Percentiles rank a stretch among this genome's conserved stretches.
phyloP scores from a whole-genome alignment of 257 asterid genomes.

The Przewalskia tangutica region DNA sequence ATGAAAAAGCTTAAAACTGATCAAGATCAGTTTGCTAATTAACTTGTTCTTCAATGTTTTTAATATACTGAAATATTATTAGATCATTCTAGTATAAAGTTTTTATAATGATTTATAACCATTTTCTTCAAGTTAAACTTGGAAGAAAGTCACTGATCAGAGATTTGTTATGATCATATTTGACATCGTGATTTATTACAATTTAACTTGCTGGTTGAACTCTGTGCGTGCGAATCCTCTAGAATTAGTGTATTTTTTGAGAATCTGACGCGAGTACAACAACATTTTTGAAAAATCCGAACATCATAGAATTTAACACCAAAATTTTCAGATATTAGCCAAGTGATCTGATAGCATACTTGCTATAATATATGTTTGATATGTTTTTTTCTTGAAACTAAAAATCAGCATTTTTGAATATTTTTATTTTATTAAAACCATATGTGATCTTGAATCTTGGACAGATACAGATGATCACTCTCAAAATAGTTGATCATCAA shows the following conservation, averaged over 20 bases:
- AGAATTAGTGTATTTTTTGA: not conserved
- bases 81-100: not conserved
- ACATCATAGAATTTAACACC: not conserved
- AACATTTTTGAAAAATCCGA: not conserved
- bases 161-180: not conserved
- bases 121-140: no score
- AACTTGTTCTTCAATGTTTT: not conserved
- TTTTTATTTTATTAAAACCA: not conserved
- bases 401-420: not conserved
- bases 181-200: not conserved
- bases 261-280: not conserved
- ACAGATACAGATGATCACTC: not conserved
- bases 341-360: not conserved
- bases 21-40: not conserved
- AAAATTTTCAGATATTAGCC: not conserved
- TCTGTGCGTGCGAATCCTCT: not conserved
- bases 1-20: not conserved
- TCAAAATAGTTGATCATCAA: not conserved
- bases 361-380: not conserved
- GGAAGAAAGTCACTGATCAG: not conserved
- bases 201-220: not conserved
- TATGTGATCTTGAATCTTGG: not conserved
- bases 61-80: not conserved
- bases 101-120: not conserved
- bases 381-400: not conserved